Evolutionary conservation across 1,139 yeast genomes (phyloP).

Genomic region (Yamadazyma kanchanaburiensis): DNA sequence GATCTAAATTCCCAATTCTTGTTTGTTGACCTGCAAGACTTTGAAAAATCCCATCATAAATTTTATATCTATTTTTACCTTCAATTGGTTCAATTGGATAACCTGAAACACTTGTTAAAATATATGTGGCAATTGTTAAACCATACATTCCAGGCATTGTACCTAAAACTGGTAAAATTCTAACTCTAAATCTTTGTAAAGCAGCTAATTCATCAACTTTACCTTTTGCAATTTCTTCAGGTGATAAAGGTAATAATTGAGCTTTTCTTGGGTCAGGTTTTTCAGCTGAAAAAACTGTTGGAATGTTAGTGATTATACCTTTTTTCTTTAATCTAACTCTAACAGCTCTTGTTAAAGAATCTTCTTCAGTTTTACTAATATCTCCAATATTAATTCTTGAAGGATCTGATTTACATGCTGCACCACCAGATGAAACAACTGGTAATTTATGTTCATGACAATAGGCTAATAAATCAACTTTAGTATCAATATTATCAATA

Average conservation of each 20-base stretch:
- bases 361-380: conserved; percentile 71
- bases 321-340: conserved; percentile 75
- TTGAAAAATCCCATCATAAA: conserved; percentile 79
- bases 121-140: conserved; percentile 78
- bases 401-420: conserved; percentile 69
- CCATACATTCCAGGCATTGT: conserved; percentile 98
- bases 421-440: conserved; percentile 91
- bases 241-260: conserved; percentile 74
- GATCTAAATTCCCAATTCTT: conserved; percentile 66
- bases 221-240: conserved; percentile 75
- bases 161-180: conserved; percentile 92
- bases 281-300: conserved; percentile 90
- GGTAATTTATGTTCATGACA: conserved; percentile 58
- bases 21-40: conserved; percentile 85
- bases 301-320: conserved; percentile 74
- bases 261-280: conserved; percentile 97
- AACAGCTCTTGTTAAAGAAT: conserved; percentile 85
- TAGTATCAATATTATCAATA: conserved; percentile 93
- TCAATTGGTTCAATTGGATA: conserved; percentile 87
- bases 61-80: conserved; percentile 83
- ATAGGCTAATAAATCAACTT: conserved; percentile 79
- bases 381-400: conserved; percentile 44
- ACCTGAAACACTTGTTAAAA: conserved; percentile 76
- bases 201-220: conserved; percentile 86
- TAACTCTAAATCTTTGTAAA: conserved; percentile 81